Evolutionary conservation across 345 rosid genomes (phyloP), one percentile per base, ranked within the genome.

Genomic region (Fremontodendron californicum): DNA sequence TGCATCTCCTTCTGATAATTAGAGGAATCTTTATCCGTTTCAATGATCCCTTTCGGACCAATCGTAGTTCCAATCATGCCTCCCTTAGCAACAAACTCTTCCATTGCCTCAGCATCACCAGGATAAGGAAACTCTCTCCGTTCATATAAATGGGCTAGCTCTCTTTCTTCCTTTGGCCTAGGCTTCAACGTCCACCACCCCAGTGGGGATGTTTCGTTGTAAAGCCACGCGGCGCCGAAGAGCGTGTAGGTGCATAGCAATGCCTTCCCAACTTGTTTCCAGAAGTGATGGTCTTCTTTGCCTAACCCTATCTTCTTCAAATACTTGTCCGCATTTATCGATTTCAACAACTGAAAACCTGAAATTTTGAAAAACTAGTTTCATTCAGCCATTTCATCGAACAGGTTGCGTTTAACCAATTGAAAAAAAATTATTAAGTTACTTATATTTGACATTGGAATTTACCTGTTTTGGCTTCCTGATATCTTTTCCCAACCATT

Each of bases 201-300:
- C 2, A 93, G 86, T 0, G 98, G 97, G 8, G 99, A 95, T 0
- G 94, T 91, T 80, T 93, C 96, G 46, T 93, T 90, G 86, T 86
- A 93, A 18, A 90, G 31, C 97, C 98, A 93, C 0, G 86, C 94
- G 5, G 67, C 68, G 37, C 98, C 98, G 39, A 84, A 80, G 52
- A 95, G 43, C 27, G 94, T 72, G 87, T 93, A 95, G 10, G 92
- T 88, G 86, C 90, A 88, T 3, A 92, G 79, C 78, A 95, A 77
- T 25, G 93, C 88, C 91, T 90, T 93, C 13, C 97, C 94, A 3
- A 93, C 80, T 85, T 91, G 93, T 86, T 87, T 90, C 93, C 93
- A 93, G 78, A 87, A 93, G 84, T 86, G 78, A 71, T 82, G 79
- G 83, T 90, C 96, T 23, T 66, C 74, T 70, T 70, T 70, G 55